Evolutionary conservation across 768 basidiomycete species (phyloP), one percentile per base, ranked within the genome.

Genomic region (Boletus eberwhitei): DNA sequence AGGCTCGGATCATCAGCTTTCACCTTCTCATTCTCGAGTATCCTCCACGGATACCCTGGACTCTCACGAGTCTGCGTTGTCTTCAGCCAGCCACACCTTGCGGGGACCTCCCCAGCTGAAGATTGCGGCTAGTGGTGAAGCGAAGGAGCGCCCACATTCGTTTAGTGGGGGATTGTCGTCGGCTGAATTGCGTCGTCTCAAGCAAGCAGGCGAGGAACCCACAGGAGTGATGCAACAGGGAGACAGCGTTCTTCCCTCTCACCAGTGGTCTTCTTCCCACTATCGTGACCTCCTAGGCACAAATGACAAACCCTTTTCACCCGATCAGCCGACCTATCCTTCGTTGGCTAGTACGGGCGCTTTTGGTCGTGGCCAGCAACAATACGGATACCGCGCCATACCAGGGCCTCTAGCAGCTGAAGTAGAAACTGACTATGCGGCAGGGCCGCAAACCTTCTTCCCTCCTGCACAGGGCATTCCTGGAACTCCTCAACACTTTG

Each of bases 31-130:
- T 71, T 90, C 89, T 58, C 84, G 89, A 51, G 90, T 86, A 49
- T 90, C 88, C 26, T 90, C 90, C n/a, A 84, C 86, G 58, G 89
- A 90, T 71, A 86, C 85, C 32, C 79, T 84, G 29, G 75, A 78
- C 46, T 81, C 82, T 52, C 86, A 82, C 56, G 80, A 79, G 53
- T 84, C 84, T 48, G 72, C 62, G 17, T 65, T 75, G 50, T 83
- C 82, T 50, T 74, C 74, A 45, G 75, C 74, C 42, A 82, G 81
- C 62, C 83, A 84, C 66, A 79, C 80, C 31, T 72, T 87, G 62
- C 76, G 85, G 52, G 78, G 74, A 34, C 77, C 76, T 54, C 75
- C 77, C 48, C 76, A 82, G 55, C 71, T 84, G 60, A 87, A 86
- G 70, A 71, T 77, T 38, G 76, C 74, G 36, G 71, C 77, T 42